phyloP scores from a whole-genome alignment of 345 rosid genomes.

The Turnera subulata region DNA sequence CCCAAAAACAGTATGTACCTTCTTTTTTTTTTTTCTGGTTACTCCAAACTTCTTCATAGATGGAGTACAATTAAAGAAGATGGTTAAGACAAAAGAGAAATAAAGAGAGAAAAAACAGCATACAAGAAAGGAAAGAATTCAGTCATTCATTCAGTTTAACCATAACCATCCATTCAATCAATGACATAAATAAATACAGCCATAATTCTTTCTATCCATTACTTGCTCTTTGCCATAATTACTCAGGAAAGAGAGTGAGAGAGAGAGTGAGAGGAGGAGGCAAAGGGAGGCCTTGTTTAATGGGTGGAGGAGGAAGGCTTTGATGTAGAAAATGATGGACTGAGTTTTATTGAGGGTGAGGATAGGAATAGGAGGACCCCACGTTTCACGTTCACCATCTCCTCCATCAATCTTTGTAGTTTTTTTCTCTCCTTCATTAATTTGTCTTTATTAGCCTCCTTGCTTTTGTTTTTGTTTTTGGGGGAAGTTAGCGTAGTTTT shows the following conservation, averaged over 20 bases:
- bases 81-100: no score
- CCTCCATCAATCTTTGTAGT: no score
- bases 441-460: not conserved
- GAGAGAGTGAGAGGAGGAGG: not conserved
- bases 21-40: no score
- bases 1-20: no score
- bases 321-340: no score
- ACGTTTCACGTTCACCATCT: conserved; percentile 1
- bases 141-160: not conserved
- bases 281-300: no score
- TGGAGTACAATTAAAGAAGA: no score
- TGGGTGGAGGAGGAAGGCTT: no score
- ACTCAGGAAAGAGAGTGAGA: not conserved
- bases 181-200: no score
- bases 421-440: not conserved
- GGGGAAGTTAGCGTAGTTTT: not conserved
- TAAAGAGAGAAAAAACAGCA: not conserved
- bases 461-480: not conserved
- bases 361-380: conserved; percentile 5
- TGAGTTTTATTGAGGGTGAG: no score
- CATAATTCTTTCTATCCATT: no score
- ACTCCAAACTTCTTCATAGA: no score
- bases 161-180: not conserved
- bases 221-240: not conserved
- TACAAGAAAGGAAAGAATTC: not conserved